Base-by-base conservation (phyloP, 108 stramenopile genomes). In the Thalassiosira profunda region DNA sequence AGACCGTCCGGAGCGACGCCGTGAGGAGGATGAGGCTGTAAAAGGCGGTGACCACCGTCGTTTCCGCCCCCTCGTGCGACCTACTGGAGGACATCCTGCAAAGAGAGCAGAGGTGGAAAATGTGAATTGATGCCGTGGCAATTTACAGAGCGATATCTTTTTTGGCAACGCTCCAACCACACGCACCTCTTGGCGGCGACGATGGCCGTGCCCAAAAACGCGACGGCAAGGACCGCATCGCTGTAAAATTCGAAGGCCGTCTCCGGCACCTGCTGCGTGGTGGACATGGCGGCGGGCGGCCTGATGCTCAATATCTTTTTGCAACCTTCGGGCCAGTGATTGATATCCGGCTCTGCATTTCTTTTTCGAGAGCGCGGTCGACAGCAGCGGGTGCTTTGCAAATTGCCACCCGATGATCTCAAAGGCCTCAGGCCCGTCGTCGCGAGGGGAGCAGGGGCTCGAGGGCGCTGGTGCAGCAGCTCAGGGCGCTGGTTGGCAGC, bases 31-130 rank as follows among this genome's bases (percentile, higher is more conserved):
- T 98, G 38, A 98, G 87, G 53, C 86, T 87, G 75, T 98, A 98
- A 61, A 98, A 97, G 52, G 96, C 96, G 26, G 94, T 97, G 21
- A 98, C 94, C 1, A 97, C 98, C 0, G 91, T 91, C 23, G 92
- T 96, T 80, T 96, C 95, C 20, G 85, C 90, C 33, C 95, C 92
- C 21, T 86, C 89, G 21, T 89, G 86, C 33, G 80, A 80, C 44
- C 86, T 70, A 20, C 84, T 88, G 67, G 81, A 87, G 24, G 79
- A 64, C 91, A 92, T 95, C 55, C 91, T 77, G 35, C 47, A 2
- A 48, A 21, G 2, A 57, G n/a, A 40, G 14, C 14, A 29, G 18
- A 55, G 31, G 35, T 34, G 3, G 58, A 61, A 55, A 53, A 15
- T 4, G 20, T 12, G 5, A n/a, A 38, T 28, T 0, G 40, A 24